Evolutionary conservation across 2,329 filamentous ascomycete species (phyloP).

Genomic region (Colletotrichum shisoi): DNA sequence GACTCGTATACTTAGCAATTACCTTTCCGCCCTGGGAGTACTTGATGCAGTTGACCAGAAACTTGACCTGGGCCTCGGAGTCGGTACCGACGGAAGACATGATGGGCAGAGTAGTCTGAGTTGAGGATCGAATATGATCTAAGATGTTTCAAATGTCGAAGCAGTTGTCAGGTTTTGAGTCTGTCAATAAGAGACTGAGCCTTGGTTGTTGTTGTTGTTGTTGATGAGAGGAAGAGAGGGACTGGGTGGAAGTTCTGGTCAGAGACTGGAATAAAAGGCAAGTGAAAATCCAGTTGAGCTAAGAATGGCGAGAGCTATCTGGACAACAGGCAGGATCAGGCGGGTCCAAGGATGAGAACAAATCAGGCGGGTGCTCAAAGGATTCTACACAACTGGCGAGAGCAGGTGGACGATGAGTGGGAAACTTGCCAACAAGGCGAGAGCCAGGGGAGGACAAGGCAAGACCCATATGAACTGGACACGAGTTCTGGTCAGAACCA

Average conservation of each 20-base stretch:
- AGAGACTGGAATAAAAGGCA: neutral
- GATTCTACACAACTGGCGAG: neutral
- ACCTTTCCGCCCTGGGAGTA: slow-evolving; percentile 68
- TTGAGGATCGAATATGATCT: neutral
- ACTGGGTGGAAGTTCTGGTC: neutral
- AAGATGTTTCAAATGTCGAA: neutral
- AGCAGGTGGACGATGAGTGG: neutral
- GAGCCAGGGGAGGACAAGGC: neutral
- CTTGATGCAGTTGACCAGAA: slow-evolving; percentile 72
- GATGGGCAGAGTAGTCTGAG: slow-evolving; percentile 19
- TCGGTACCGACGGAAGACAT: slow-evolving; percentile 45
- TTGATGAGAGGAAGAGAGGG: neutral
- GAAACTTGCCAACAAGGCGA: neutral
- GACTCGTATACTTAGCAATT: slow-evolving; percentile 41
- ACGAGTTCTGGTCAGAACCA: neutral
- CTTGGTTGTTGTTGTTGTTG: neutral
- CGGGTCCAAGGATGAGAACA: neutral
- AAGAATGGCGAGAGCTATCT: neutral
- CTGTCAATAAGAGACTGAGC: neutral
- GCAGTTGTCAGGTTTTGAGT: neutral
- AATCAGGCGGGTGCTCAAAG: slow-evolving; percentile 14
- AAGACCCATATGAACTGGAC: neutral
- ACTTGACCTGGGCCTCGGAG: slow-evolving; percentile 66
- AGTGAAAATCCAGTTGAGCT: neutral
- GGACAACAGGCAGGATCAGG: neutral